These are phyloP conservation scores for Sordariomycetes sp. DNA, from an alignment of 2,329 filamentous ascomycete genomes.

Conservation along the genomic window DNA sequence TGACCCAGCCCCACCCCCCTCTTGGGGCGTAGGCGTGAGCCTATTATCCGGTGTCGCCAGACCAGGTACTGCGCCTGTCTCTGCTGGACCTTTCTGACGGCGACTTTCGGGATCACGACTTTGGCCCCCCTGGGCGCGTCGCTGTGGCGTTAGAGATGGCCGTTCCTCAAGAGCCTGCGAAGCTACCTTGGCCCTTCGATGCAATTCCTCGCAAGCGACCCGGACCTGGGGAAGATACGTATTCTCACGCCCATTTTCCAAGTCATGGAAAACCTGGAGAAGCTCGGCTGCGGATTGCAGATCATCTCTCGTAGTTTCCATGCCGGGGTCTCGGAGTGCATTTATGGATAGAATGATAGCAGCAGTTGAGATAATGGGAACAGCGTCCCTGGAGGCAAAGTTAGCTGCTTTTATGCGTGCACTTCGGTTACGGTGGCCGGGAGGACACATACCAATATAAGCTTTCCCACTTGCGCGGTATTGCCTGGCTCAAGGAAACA, in stretches of 20 bases:
- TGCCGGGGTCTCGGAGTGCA: not conserved
- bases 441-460: not conserved
- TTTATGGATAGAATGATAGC: not conserved
- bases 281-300: not conserved
- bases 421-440: not conserved
- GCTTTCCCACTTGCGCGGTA: not conserved
- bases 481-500: not conserved
- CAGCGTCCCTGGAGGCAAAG: not conserved
- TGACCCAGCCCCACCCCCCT: not conserved
- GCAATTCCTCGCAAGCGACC: not conserved
- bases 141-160: not conserved
- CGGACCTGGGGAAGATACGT: not conserved
- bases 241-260: not conserved
- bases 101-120: not conserved
- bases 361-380: not conserved
- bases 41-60: not conserved
- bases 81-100: not conserved
- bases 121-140: not conserved
- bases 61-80: not conserved
- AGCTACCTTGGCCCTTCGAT: not conserved
- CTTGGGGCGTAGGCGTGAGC: not conserved
- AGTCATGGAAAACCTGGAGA: not conserved
- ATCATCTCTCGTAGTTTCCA: not conserved
- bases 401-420: not conserved
- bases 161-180: not conserved